These are phyloP conservation scores for Pseudocercospora pini-densiflorae DNA, from an alignment of 2,329 filamentous ascomycete genomes.

Conservation along the genomic window DNA sequence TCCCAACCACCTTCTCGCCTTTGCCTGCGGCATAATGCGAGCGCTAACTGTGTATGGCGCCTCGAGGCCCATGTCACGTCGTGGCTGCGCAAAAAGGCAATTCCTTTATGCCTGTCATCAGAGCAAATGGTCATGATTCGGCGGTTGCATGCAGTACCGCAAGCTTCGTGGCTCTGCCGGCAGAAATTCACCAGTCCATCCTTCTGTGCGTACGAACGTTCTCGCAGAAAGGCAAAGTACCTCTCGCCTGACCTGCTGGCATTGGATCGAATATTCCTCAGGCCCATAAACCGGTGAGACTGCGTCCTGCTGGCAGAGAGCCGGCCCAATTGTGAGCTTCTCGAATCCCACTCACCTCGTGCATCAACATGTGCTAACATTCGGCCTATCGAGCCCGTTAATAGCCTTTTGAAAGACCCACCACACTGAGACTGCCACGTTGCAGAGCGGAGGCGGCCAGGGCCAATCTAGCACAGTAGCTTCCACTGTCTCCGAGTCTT, in stretches of 20 bases:
- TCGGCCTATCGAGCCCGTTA: slow-evolving; percentile 29
- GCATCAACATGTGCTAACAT: slow-evolving; percentile 28
- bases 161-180: slow-evolving; percentile 27
- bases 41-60: slow-evolving; percentile 27
- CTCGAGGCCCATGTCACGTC: slow-evolving; percentile 20
- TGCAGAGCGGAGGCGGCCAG: slow-evolving; percentile 57
- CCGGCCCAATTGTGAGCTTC: slow-evolving; percentile 25
- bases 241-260: slow-evolving; percentile 14
- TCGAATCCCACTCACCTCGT: slow-evolving; percentile 19
- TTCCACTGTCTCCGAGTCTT: slow-evolving; percentile 25
- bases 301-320: slow-evolving; percentile 11
- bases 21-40: slow-evolving; percentile 22
- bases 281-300: slow-evolving; percentile 15
- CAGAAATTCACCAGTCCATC: slow-evolving; percentile 18
- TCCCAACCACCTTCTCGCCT: slow-evolving; percentile 27
- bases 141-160: slow-evolving; percentile 22
- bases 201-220: slow-evolving; percentile 11
- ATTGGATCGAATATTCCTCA: neutral
- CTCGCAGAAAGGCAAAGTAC: slow-evolving; percentile 7
- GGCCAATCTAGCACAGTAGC: slow-evolving; percentile 37
- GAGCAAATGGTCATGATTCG: slow-evolving; percentile 24
- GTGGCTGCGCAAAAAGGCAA: slow-evolving; percentile 24
- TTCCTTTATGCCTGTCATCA: slow-evolving; percentile 23
- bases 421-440: slow-evolving; percentile 53
- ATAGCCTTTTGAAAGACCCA: slow-evolving; percentile 35